Evolutionary conservation across 75 land plant genomes (phyloP).

Genomic region (Cupressus sempervirens): DNA sequence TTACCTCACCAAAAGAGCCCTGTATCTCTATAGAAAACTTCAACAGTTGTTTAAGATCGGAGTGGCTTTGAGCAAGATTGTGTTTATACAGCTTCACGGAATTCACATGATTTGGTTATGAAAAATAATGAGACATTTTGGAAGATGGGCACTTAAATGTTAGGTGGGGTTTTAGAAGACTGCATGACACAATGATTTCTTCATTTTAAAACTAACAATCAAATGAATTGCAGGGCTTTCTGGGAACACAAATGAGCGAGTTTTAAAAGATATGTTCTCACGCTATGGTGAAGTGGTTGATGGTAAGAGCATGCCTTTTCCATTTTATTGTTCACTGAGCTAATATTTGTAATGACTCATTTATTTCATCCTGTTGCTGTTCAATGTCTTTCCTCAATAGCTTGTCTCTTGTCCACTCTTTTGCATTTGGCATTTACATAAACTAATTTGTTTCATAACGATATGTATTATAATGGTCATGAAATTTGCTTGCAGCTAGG

Average conservation of each 20-base stretch:
- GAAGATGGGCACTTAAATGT: background rate
- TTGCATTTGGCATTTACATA: background rate
- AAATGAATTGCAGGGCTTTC: constrained; percentile 37
- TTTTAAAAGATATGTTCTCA: constrained; percentile 35
- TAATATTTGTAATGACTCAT: background rate
- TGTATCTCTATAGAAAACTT: background rate
- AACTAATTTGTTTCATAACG: background rate
- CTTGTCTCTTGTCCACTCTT: background rate
- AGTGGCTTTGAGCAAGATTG: background rate
- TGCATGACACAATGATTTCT: background rate
- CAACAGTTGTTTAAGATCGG: background rate
- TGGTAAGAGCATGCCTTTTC: constrained; percentile 20
- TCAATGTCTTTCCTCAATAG: background rate
- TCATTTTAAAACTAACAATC: background rate
- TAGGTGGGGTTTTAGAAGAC: background rate
- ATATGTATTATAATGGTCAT: background rate
- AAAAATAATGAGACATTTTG: background rate
- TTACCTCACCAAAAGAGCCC: background rate
- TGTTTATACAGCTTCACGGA: constrained; percentile 3
- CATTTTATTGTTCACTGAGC: background rate
- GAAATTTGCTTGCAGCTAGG: constrained; percentile 23
- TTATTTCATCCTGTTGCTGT: background rate
- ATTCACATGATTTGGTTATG: background rate
- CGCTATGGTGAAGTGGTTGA: constrained; percentile 37
- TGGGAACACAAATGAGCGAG: constrained; percentile 41